Base-by-base conservation (phyloP, 345 rosid species). In the Aquilaria malaccensis region DNA sequence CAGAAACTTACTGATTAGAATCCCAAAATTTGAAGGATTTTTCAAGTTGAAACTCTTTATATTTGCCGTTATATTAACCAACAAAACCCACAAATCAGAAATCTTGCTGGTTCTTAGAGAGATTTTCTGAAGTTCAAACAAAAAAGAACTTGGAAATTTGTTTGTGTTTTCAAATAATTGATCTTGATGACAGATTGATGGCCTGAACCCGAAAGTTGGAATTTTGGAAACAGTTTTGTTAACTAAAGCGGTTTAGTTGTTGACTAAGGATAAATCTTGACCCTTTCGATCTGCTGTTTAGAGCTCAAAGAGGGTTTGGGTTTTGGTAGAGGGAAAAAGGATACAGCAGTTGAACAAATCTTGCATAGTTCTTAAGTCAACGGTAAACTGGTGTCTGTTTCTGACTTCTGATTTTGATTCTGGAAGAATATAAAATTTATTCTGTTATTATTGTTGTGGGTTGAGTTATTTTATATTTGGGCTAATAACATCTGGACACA, bases 31-130 rank as follows among this genome's bases (percentile, higher is more conserved):
- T 22, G 22, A 22, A 22, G 22, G 22, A 22, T 22, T 22, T 22
- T 37, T 0, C 43, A 37, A 37, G 43, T 37, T 37, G 43, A 48
- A 9, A 3, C 11, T 59, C 64, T 73, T 55, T 60, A 63, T 57
- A 45, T 64, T 43, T 46, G 50, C 66, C 58, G 63, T 71, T 59
- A 67, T 56, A 59, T 59, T 30, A 58, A 72, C 9, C 46, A 50
- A 62, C 61, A 11, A 54, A 60, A 14, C 49, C 43, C 43, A 37
- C 7, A 37, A 37, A 37, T 5, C 43, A 37, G 43, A 5, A 37
- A 37, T 5, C 5, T 37, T 37, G 43, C 43, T 37, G 43, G 43
- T 37, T 37, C 43, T 37, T 37, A 2, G 43, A 37, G 7, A 37
- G 9, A 37, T 37, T 37, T 4, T 22, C 22, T 22, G 22, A 22